Conservation (phyloP, 139 green algal species). For the Spirogloea muscicola region DNA sequence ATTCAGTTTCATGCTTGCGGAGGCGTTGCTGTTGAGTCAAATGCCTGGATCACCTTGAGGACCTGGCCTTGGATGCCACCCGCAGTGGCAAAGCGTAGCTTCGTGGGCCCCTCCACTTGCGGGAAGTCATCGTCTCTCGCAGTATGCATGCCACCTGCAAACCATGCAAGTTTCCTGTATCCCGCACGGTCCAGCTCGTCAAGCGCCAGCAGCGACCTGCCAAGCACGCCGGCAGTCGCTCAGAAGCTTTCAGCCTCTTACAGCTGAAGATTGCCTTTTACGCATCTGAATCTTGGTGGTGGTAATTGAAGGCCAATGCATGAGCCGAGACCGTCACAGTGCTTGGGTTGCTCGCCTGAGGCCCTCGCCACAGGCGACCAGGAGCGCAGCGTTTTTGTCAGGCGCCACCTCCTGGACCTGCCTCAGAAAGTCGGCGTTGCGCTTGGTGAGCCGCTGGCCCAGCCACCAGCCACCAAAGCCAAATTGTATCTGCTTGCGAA, state of each 20-base stretch:
- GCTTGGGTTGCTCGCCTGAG: conserved; percentile 19
- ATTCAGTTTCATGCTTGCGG: no score
- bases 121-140: not conserved
- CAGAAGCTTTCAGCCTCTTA: no score
- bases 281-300: no score
- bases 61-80: conserved; percentile 12
- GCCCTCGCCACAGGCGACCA: conserved; percentile 10
- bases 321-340: no score
- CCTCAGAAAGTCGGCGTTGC: conserved; percentile 2
- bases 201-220: conserved; percentile 34
- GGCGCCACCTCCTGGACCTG: not conserved
- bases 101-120: conserved; percentile 17
- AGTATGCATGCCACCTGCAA: conserved; percentile 15
- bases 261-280: no score
- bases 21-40: no score
- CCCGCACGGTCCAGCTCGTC: conserved; percentile 24
- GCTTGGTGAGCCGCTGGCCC: conserved; percentile 11
- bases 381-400: not conserved
- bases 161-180: conserved; percentile 12
- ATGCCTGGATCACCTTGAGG: conserved; percentile 13
- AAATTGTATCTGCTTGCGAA: conserved; percentile 15
- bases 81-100: conserved; percentile 28
- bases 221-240: no score
- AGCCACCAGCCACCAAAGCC: conserved; percentile 26
- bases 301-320: no score